Evolutionary conservation across 352 stramenopile species (phyloP).

Genomic region (Pythium oligandrum): DNA sequence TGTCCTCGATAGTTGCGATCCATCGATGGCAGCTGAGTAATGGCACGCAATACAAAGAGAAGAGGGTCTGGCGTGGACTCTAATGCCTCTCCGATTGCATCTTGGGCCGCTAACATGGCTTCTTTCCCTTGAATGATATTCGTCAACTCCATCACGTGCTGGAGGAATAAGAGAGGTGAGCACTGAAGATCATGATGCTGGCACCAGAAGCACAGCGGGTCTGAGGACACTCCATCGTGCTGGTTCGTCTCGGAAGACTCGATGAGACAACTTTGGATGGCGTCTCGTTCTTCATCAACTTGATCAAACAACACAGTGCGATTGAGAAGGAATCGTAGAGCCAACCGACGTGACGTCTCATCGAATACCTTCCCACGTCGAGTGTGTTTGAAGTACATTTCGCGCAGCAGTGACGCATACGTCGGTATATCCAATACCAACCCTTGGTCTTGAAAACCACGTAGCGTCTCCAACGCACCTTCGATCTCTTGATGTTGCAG

Average conservation of each 20-base stretch:
- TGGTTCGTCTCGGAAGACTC: too few relatives aligned
- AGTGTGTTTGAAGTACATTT: slow-evolving; percentile 77
- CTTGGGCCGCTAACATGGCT: slow-evolving; percentile 35
- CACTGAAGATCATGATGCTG: slow-evolving; percentile 25
- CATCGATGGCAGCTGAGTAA: slow-evolving; percentile 39
- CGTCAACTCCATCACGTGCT: slow-evolving; percentile 57
- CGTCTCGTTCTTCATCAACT: too few relatives aligned
- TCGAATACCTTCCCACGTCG: too few relatives aligned
- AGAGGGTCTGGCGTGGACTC: slow-evolving; percentile 33
- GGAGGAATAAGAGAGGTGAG: slow-evolving; percentile 56
- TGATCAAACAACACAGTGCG: too few relatives aligned
- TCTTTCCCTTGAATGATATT: slow-evolving; percentile 53
- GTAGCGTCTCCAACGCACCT: slow-evolving; percentile 28
- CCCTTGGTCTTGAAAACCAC: slow-evolving; percentile 32
- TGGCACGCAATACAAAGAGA: slow-evolving; percentile 40
- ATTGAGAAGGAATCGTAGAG: too few relatives aligned
- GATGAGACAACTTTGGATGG: too few relatives aligned
- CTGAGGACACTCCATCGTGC: neutral
- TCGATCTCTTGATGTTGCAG: slow-evolving; percentile 30
- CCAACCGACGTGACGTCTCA: too few relatives aligned
- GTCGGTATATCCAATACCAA: slow-evolving; percentile 46
- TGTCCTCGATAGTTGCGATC: slow-evolving; percentile 49
- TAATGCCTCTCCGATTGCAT: slow-evolving; percentile 38
- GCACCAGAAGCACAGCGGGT: too few relatives aligned
- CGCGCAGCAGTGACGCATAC: slow-evolving; percentile 60